Conservation (phyloP, 495 filamentous ascomycete species). For the Hyaloscypha hepaticicola region DNA sequence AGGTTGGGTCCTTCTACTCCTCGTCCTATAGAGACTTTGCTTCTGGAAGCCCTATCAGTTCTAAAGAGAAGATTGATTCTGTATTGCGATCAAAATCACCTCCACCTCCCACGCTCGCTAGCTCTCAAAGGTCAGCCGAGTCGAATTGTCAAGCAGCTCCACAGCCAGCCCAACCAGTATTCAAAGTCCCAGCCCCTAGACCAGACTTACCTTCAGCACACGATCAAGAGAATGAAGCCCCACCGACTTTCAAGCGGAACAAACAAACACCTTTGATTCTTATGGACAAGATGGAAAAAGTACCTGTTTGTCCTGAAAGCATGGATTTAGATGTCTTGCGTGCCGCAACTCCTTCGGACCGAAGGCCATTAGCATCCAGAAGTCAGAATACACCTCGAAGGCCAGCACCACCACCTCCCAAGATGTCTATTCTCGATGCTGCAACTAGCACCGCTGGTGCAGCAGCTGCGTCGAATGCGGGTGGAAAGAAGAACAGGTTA, state of each 20-base stretch:
- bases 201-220: constrained; percentile 54
- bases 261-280: constrained; percentile 57
- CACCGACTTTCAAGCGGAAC: constrained; percentile 69
- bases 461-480: constrained; percentile 50
- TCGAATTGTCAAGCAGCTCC: constrained; percentile 34
- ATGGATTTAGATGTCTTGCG: constrained; percentile 31
- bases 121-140: constrained; percentile 16
- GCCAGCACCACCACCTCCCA: constrained; percentile 82
- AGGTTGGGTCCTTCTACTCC: constrained; percentile 20
- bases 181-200: constrained; percentile 63
- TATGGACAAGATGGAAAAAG: constrained; percentile 60
- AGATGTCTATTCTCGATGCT: constrained; percentile 92
- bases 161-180: constrained; percentile 52
- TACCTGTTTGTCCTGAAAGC: constrained; percentile 42
- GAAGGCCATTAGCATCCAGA: constrained; percentile 67
- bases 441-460: constrained; percentile 76
- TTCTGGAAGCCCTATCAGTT: constrained; percentile 31
- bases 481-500: constrained; percentile 75
- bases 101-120: constrained; percentile 29
- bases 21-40: constrained; percentile 27
- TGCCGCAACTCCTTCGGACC: constrained; percentile 49
- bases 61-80: constrained; percentile 28
- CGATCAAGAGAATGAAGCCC: constrained; percentile 82
- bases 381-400: constrained; percentile 82
- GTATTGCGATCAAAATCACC: constrained; percentile 29